These are phyloP conservation scores for Exophiala sp. DNA, from an alignment of 2,329 filamentous ascomycete species.

Conservation along the genomic window DNA sequence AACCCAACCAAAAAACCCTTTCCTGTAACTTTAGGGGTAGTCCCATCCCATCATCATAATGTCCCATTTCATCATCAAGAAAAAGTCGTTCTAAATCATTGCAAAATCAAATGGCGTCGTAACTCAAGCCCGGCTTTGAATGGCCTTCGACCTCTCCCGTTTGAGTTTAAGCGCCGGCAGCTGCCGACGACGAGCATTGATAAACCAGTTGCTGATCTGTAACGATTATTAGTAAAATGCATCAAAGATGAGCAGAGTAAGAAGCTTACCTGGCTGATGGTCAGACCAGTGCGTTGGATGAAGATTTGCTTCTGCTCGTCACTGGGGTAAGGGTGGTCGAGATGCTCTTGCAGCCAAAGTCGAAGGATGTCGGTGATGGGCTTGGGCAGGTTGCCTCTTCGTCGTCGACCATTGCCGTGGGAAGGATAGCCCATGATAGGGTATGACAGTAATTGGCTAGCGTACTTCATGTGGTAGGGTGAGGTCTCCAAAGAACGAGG, in stretches of 20 bases:
- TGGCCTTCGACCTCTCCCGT: conserved; percentile 7
- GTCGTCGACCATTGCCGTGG: conserved; percentile 42
- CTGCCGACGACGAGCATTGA: conserved; percentile 48
- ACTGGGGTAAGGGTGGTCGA: conserved; percentile 77
- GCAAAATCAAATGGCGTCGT: background rate
- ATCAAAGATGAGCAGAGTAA: background rate
- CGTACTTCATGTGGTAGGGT: conserved; percentile 18
- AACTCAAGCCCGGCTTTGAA: conserved; percentile 10
- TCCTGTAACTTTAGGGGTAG: background rate
- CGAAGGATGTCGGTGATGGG: conserved; percentile 79
- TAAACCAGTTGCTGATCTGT: conserved; percentile 53
- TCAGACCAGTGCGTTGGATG: conserved; percentile 70
- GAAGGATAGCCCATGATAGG: conserved; percentile 19
- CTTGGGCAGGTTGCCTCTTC: conserved; percentile 82
- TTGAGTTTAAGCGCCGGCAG: conserved; percentile 41
- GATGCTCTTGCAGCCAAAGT: conserved; percentile 71
- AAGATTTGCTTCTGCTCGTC: conserved; percentile 84
- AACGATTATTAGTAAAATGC: background rate
- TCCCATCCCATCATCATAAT: conserved; percentile 7
- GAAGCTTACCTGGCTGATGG: conserved; percentile 60
- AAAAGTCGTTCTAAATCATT: background rate
- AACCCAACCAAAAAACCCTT: background rate
- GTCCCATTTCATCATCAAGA: background rate
- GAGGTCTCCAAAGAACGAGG: conserved; percentile 13
- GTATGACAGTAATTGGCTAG: conserved; percentile 14